phyloP scores from a whole-genome alignment of 2,329 filamentous ascomycete genomes.

The Huntiella savannae region DNA sequence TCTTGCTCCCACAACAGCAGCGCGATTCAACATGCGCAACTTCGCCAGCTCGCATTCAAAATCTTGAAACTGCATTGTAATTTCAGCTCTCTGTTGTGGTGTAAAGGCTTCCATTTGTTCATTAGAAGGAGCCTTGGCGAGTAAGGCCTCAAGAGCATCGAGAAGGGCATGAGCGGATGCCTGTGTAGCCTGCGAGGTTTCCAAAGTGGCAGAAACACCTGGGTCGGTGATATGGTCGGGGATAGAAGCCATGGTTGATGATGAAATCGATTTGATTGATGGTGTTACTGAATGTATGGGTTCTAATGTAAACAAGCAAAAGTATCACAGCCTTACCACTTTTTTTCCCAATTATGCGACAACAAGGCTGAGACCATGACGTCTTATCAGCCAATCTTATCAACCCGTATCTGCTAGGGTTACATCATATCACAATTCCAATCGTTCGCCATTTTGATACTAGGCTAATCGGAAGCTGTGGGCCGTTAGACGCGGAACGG shows the following conservation, averaged over 20 bases:
- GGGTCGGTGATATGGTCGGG: slow-evolving; percentile 20
- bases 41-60: slow-evolving; percentile 49
- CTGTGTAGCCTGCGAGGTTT: slow-evolving; percentile 54
- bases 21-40: slow-evolving; percentile 64
- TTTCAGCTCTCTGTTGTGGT: background rate
- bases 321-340: too few relatives aligned
- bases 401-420: too few relatives aligned
- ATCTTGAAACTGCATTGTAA: slow-evolving; percentile 2
- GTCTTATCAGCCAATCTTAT: too few relatives aligned
- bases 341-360: too few relatives aligned
- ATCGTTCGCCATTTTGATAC: too few relatives aligned
- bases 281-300: too few relatives aligned
- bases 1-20: slow-evolving; percentile 61
- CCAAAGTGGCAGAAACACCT: slow-evolving; percentile 46
- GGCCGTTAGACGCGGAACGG: too few relatives aligned
- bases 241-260: background rate
- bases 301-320: too few relatives aligned
- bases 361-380: too few relatives aligned
- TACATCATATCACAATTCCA: too few relatives aligned
- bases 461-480: too few relatives aligned
- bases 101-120: slow-evolving; percentile 19
- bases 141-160: slow-evolving; percentile 24
- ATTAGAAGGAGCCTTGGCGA: slow-evolving; percentile 20
- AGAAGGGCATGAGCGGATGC: slow-evolving; percentile 51
- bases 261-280: too few relatives aligned